Conservation (phyloP, 2,329 filamentous ascomycete species). For the Colletotrichum truncatum region DNA sequence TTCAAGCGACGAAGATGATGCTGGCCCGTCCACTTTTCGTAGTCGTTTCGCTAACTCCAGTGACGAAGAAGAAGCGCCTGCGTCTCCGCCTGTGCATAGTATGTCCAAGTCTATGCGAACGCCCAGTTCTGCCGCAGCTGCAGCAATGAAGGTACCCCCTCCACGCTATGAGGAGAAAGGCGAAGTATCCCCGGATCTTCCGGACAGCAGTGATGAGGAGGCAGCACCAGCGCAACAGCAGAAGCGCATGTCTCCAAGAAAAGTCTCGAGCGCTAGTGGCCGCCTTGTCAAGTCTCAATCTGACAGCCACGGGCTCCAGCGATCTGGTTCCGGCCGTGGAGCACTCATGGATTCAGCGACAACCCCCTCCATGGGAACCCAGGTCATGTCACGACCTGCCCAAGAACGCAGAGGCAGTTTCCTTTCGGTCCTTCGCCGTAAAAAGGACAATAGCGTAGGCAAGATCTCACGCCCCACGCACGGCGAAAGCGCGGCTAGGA, state of each 20-base stretch:
- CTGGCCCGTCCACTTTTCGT: slow-evolving; percentile 46
- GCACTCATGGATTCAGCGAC: slow-evolving; percentile 37
- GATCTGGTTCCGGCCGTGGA: slow-evolving; percentile 53
- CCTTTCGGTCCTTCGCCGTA: slow-evolving; percentile 71
- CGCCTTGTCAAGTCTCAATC: slow-evolving; percentile 33
- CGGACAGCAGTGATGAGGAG: slow-evolving; percentile 66
- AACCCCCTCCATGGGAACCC: slow-evolving; percentile 32
- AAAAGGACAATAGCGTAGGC: slow-evolving; percentile 61
- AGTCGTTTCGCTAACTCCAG: slow-evolving; percentile 79
- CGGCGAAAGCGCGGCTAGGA: slow-evolving; percentile 66
- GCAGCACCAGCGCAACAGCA: slow-evolving; percentile 2
- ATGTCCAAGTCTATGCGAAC: slow-evolving; percentile 44
- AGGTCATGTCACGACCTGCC: slow-evolving; percentile 36
- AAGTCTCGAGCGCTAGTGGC: slow-evolving; percentile 21
- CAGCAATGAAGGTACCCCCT: slow-evolving; percentile 43
- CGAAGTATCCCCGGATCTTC: slow-evolving; percentile 65
- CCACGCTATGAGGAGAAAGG: slow-evolving; percentile 53
- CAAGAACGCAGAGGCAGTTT: slow-evolving; percentile 58
- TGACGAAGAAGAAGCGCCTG: slow-evolving; percentile 72
- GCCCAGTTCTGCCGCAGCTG: slow-evolving; percentile 44
- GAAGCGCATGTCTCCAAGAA: slow-evolving; percentile 33
- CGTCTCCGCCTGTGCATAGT: slow-evolving; percentile 72
- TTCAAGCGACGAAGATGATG: slow-evolving; percentile 69
- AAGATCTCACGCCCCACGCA: slow-evolving; percentile 63
- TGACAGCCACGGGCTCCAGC: slow-evolving; percentile 40